A percentile compares a stretch with the other conserved stretches of the same genome.
phyloP scores from a whole-genome alignment of 257 asterid genomes.

The Petunia axillaris region DNA sequence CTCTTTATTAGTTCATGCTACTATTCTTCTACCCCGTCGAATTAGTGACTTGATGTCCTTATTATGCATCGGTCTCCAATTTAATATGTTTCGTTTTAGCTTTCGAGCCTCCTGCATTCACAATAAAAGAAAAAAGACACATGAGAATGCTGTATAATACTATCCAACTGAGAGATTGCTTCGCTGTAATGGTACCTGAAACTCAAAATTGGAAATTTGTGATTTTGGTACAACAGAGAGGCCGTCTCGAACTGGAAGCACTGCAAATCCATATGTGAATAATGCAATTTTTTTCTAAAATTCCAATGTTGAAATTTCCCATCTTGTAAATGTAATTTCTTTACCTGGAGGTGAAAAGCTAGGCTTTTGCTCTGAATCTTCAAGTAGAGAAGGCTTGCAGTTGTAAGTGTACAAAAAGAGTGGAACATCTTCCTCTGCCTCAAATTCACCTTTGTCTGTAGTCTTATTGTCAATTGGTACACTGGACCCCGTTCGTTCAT shows the following conservation, averaged over 20 bases:
- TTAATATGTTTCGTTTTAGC: constrained; percentile 44
- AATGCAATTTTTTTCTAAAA: neutral
- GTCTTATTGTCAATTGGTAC: constrained; percentile 26
- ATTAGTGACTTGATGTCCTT: constrained; percentile 50
- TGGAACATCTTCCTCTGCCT: constrained; percentile 51
- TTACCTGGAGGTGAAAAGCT: constrained; percentile 42
- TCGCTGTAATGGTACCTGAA: constrained; percentile 45
- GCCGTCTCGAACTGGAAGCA: constrained; percentile 47
- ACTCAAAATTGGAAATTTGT: constrained; percentile 47
- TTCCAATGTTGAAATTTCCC: neutral
- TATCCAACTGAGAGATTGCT: neutral
- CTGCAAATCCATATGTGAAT: constrained; percentile 32
- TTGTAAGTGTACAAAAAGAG: constrained; percentile 45
- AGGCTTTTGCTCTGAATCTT: constrained; percentile 27
- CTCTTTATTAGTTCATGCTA: constrained; percentile 25
- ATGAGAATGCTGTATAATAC: neutral
- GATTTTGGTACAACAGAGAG: constrained; percentile 42
- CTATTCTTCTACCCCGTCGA: constrained; percentile 49
- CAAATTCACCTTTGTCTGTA: constrained; percentile 31
- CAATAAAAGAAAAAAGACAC: neutral
- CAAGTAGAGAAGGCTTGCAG: constrained; percentile 37
- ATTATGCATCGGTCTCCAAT: constrained; percentile 49
- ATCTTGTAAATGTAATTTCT: neutral
- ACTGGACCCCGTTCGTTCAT: constrained; percentile 25
- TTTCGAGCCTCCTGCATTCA: constrained; percentile 46